Evolutionary conservation across 495 filamentous ascomycete species (phyloP).

Genomic region (Aspergillus biplanus): DNA sequence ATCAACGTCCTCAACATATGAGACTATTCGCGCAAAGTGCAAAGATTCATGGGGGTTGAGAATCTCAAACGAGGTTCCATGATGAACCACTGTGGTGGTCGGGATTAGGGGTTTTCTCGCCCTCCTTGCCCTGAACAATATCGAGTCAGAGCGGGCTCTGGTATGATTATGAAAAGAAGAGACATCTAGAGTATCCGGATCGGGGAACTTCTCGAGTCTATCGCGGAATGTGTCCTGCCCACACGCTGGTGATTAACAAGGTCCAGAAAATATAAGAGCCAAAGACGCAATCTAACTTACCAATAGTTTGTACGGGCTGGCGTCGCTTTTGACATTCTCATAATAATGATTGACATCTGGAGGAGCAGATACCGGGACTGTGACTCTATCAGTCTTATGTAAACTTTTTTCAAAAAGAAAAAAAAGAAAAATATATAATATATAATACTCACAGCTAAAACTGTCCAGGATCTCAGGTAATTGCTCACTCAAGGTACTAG

Average conservation of each 20-base stretch:
- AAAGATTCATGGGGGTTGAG: constrained; percentile 50
- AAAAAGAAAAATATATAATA: neutral
- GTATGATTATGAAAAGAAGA: constrained; percentile 23
- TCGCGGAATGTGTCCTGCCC: constrained; percentile 48
- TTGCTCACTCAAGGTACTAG: constrained; percentile 42
- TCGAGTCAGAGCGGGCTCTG: constrained; percentile 35
- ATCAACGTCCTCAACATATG: constrained; percentile 48
- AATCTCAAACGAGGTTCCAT: constrained; percentile 51
- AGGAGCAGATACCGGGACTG: constrained; percentile 16
- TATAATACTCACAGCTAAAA: constrained; percentile 28
- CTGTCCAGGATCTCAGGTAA: constrained; percentile 36
- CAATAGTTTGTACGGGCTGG: constrained; percentile 22
- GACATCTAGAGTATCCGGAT: constrained; percentile 17
- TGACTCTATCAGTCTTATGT: neutral
- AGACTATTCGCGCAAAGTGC: constrained; percentile 44
- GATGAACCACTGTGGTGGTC: constrained; percentile 41
- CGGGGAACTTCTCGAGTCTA: constrained; percentile 35
- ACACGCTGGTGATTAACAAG: constrained; percentile 3
- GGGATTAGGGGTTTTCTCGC: constrained; percentile 8
- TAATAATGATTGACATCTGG: constrained; percentile 4
- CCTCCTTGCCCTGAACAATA: constrained; percentile 29
- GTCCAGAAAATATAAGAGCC: neutral
- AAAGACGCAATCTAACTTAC: constrained; percentile 11
- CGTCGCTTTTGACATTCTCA: constrained; percentile 4
- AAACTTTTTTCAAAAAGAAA: neutral